Conservation (phyloP, 805 yeast species). For the Yarrowia sp. region DNA sequence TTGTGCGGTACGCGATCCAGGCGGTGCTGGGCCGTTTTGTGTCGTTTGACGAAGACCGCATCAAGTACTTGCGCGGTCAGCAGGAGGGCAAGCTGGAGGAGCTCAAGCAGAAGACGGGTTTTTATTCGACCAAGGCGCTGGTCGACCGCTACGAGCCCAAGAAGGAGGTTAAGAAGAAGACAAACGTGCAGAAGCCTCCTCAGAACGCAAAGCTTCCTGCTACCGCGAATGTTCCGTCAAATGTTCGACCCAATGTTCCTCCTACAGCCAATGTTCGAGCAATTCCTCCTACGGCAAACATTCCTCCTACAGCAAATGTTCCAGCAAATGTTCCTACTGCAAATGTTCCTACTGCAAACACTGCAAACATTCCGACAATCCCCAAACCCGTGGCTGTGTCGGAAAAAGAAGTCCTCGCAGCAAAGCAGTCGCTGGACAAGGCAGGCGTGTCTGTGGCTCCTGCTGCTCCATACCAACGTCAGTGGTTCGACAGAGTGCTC, state of each 20-base stretch:
- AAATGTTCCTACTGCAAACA: background rate
- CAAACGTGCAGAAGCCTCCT: background rate
- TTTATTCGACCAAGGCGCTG: constrained; percentile 70
- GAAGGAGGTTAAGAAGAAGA: constrained; percentile 40
- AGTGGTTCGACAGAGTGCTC: constrained; percentile 46
- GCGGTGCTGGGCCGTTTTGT: constrained; percentile 33
- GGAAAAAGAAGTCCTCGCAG: background rate
- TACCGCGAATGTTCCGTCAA: background rate
- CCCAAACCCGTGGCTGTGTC: constrained; percentile 5
- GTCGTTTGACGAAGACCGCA: constrained; percentile 32
- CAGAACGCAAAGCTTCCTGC: background rate
- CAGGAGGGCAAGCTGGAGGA: constrained; percentile 61
- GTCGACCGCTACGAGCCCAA: constrained; percentile 64
- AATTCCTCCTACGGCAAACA: background rate
- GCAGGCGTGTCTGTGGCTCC: constrained; percentile 7
- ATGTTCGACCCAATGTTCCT: too few species aligned
- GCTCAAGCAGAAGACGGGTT: constrained; percentile 69
- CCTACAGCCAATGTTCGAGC: background rate
- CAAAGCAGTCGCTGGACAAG: background rate
- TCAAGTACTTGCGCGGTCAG: constrained; percentile 43
- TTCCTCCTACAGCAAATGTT: background rate
- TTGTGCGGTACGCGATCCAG: constrained; percentile 28
- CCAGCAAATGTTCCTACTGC: background rate
- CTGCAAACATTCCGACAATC: background rate
- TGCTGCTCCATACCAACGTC: constrained; percentile 30